Base-by-base conservation (phyloP, 805 yeast species). In the Wickerhamiella domercqiae region DNA sequence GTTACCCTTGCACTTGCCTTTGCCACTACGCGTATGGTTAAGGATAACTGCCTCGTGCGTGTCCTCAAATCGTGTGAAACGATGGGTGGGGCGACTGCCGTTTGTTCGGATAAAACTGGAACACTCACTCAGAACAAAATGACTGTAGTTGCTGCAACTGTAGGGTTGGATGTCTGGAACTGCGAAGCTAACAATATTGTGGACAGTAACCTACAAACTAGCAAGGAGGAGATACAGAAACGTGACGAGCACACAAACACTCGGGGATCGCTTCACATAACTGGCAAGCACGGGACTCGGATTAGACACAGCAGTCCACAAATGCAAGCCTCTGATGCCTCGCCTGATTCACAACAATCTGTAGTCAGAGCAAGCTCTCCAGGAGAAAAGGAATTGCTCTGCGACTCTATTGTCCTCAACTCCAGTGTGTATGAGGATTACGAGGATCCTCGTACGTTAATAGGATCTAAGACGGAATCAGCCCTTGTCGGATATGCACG, bases 11-110 rank as follows among this genome's bases (percentile, higher is more conserved):
- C 98, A 0, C 65, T 90, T 47, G 98, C 98, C 0, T 90, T 90
- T 64, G 98, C 99, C 2, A 90, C 98, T 2, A 86, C 95, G 7
- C 71, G 97, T 59, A 90, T 90, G 99, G 84, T 94, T 16, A 79
- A 80, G 56, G 95, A 90, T 56, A 93, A 93, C 45, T 87, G 87
- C 55, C 65, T 90, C 51, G 99, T 90, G n/a, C 74, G 98, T 50
- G 93, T 83, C 7, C 65, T 90, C 47, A 77, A 76, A 52, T 77
- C 93, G 33, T 90, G 98, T 68, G 99, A 90, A 60, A 90, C 95
- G 14, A 87, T 90, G 97, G 98, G 99, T 31, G 83, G 94, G 34
- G 98, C 96, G 2, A 90, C 97, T 11, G 90, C 95, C 3, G 68
- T 90, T 36, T 90, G 98, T 59, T 84, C 96, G 0, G 98, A 90